A percentile compares a stretch with the other conserved stretches of the same genome.
These are phyloP conservation scores for Solanum chaucha DNA, from an alignment of 257 asterid genomes.

Conservation along the genomic window DNA sequence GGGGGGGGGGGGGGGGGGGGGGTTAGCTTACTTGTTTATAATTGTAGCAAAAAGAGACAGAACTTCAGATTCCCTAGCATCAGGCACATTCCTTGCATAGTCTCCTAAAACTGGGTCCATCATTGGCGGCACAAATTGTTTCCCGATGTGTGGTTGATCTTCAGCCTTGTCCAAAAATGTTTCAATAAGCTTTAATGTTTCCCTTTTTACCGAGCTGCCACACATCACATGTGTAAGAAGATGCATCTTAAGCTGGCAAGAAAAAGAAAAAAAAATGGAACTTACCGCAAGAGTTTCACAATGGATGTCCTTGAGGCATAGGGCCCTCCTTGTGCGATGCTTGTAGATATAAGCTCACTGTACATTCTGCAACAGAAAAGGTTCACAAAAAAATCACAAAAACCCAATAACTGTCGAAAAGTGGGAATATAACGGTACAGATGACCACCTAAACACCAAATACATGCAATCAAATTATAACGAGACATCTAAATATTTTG, in stretches of 20 bases:
- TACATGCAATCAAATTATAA: neutral
- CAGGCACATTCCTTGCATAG: conserved; percentile 92
- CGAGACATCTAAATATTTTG: neutral
- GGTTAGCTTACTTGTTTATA: conserved; percentile 63
- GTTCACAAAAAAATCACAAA: conserved; percentile 11
- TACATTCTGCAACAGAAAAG: conserved; percentile 68
- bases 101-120: conserved; percentile 98
- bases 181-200: conserved; percentile 87
- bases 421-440: neutral
- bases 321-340: conserved; percentile 96
- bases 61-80: conserved; percentile 99
- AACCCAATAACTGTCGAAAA: neutral
- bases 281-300: conserved; percentile 91
- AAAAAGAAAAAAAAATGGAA: neutral
- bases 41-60: conserved; percentile 95
- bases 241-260: neutral
- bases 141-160: conserved; percentile 83
- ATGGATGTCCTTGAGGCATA: conserved; percentile 76
- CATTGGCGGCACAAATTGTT: conserved; percentile 95
- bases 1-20: too few species aligned
- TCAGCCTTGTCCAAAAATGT: conserved; percentile 96
- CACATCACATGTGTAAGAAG: neutral
- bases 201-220: conserved; percentile 95
- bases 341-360: conserved; percentile 91
- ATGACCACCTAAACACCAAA: neutral